Base-by-base conservation (phyloP, 2,329 filamentous ascomycete genomes). In the Cryphonectria naterciae region DNA sequence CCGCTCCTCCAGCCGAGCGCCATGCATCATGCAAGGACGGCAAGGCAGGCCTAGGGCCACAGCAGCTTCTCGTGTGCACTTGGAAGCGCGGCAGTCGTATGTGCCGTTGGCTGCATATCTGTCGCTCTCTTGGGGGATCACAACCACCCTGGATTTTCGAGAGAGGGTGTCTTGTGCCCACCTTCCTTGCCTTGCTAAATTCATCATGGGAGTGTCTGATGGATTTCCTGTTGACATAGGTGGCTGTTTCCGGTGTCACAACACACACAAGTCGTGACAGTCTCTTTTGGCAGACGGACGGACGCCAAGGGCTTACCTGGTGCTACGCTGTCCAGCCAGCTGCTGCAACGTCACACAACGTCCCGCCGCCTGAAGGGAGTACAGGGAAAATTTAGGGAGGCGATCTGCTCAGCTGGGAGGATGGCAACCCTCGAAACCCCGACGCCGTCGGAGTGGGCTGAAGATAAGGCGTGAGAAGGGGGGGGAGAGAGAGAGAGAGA, bases 1-100 rank as follows among this genome's bases (percentile, higher is more conserved):
- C 68, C 64, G 19, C 68, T 46, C 19, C 41, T 41, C 49, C 41
- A 67, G 62, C 63, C 41, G 39, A 56, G 68, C 22, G 28, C 35
- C 32, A 54, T 61, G 68, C 52, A 69, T 66, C 32, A 61, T 61
- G 68, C 63, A 46, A 39, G 35, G 22, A 39, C 64, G 22, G 2
- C 52, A 60, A 56, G 43, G 22, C 58, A 37, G 17, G 6, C 6
- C 37, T 25, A 32, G 32, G 52, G 15, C 15, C 52, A 56, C 13
- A 25, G n/a, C 13, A 11, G 52, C n/a, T 56, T 28, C n/a, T 22
- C 22, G 46, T 22, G 46, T 22, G 46, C n/a, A 15, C 13, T 17
- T 43, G 41, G 41, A 43, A 43, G 41, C 13, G 41, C 15, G 41
- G 13, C 6, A 28, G 52, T 54, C 52, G 8, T 28, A 25, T 28